Base-by-base conservation (phyloP, 1,284 basidiomycete genomes). In the Microbotryum saponariae region DNA sequence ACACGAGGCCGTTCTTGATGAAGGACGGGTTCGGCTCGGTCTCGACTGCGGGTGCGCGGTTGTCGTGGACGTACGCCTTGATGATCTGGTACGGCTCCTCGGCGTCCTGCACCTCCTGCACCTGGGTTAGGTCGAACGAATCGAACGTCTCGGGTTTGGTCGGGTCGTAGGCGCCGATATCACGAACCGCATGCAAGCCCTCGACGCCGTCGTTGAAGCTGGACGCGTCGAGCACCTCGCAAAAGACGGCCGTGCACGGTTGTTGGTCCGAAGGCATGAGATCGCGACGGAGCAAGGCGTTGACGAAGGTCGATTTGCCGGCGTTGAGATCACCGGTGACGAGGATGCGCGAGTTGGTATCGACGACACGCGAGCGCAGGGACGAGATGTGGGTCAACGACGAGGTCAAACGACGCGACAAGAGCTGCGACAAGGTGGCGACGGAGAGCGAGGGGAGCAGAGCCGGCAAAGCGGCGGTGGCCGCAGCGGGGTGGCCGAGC, bases 281-380 rank as follows among this genome's bases (percentile, higher is more conserved):
- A 75, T 88, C 87, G 51, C 88, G 84, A 59, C 90, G 81, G 8
- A 97, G 82, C 44, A 99, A 79, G 2, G 93, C 89, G 72, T 99
- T 98, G 75, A 98, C 91, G 73, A 98, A 89, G 0, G 96, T 98
- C 42, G 92, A 97, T 78, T 99, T 99, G 72, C 96, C 96, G 37
- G 96, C 89, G 74, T 99, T 99, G 63, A 98, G 82, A 76, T 99
- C 96, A 68, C 96, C 96, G n/a, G 96, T 98, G 64, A 99, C 91
- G 65, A 99, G 84, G 51, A 99, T 93, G 74, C 97, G 92, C 70
- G 91, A 94, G 16, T 91, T 89, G 3, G 85, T 91, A 76, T 97
- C 94, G 73, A 88, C 81, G 23, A 98, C 86, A 53, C 96, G 88
- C 60, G 83, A 81, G 55, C 87, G 85, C 64, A 99, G 85, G 70